Conservation (phyloP, 352 stramenopile genomes). For the Phytopythium chamaehyphon region DNA sequence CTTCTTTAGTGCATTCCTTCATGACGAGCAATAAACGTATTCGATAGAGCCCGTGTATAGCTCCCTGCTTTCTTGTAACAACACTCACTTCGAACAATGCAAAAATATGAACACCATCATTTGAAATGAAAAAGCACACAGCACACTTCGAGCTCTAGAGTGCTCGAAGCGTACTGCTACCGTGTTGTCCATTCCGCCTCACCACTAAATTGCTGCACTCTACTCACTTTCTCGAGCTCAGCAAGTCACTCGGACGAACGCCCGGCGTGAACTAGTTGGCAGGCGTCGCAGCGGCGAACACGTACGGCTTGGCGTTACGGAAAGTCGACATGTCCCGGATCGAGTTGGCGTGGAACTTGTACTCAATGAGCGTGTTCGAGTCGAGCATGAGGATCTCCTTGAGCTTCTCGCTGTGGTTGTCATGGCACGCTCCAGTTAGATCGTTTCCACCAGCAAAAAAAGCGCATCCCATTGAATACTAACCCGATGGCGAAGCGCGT, state of each 20-base stretch:
- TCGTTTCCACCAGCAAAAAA: constrained; percentile 1
- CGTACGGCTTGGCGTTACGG: constrained; percentile 91
- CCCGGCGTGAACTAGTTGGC: constrained; percentile 35
- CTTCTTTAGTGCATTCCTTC: constrained; percentile 27
- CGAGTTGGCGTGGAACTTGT: constrained; percentile 93
- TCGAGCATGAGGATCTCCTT: constrained; percentile 94
- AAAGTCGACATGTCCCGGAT: constrained; percentile 94
- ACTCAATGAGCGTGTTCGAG: constrained; percentile 93
- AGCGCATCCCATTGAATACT: constrained; percentile 6
- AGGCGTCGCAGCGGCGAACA: constrained; percentile 67
- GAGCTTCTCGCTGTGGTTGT: constrained; percentile 81
- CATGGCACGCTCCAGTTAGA: constrained; percentile 6
- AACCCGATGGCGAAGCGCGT: constrained; percentile 81
- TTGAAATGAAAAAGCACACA: too few species aligned
- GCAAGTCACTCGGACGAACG: too few species aligned
- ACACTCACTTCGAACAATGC: too few species aligned
- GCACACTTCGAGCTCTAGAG: too few species aligned
- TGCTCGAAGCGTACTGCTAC: not conserved
- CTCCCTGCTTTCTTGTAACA: too few species aligned
- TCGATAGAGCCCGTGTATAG: too few species aligned
- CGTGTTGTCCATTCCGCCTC: not conserved
- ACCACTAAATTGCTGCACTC: not conserved
- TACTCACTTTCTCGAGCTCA: not conserved
- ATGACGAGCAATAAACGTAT: too few species aligned
- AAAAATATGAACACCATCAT: too few species aligned